A percentile compares a stretch with the other conserved stretches of the same genome.
Evolutionary conservation across 2,329 filamentous ascomycete species (phyloP).

Genomic region (Fusarium transvaalense): DNA sequence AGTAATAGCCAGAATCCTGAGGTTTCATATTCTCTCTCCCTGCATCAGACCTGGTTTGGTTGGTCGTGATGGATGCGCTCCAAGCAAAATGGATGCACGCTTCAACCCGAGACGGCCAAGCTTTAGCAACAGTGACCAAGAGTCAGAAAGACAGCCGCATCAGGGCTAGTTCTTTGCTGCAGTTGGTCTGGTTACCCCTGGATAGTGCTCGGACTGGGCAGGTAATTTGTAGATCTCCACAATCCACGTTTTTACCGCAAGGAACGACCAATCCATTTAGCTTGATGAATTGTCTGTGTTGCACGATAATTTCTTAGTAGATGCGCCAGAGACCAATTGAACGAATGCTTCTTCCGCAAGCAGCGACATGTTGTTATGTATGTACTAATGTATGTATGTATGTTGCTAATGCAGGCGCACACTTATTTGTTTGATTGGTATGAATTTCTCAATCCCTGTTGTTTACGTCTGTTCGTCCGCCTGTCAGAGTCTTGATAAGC

Average conservation of each 20-base stretch:
- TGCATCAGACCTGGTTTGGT: conserved; percentile 18
- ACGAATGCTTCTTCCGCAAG: conserved; percentile 13
- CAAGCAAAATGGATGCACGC: background rate
- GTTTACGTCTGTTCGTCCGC: conserved; percentile 4
- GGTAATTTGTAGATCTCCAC: conserved; percentile 37
- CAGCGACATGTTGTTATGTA: conserved; percentile 1
- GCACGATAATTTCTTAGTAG: conserved; percentile 25
- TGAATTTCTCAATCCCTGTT: conserved; percentile 15
- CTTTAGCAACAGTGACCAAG: conserved; percentile 1
- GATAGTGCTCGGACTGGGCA: conserved; percentile 32
- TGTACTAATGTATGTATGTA: background rate
- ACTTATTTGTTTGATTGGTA: background rate
- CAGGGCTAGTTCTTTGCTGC: conserved; percentile 15
- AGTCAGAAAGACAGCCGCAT: conserved; percentile 15
- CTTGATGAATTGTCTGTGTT: conserved; percentile 24
- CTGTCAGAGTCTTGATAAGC: background rate
- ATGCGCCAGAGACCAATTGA: conserved; percentile 7
- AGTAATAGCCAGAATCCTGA: conserved; percentile 16
- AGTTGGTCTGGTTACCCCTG: conserved; percentile 27
- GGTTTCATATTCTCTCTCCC: conserved; percentile 34
- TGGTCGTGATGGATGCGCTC: conserved; percentile 24
- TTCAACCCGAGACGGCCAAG: conserved; percentile 27
- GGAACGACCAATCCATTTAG: conserved; percentile 23
- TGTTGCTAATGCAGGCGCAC: background rate
- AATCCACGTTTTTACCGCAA: conserved; percentile 31